These are phyloP conservation scores for Polymyxa betae DNA, from an alignment of 208 protist genomes.

Conservation along the genomic window DNA sequence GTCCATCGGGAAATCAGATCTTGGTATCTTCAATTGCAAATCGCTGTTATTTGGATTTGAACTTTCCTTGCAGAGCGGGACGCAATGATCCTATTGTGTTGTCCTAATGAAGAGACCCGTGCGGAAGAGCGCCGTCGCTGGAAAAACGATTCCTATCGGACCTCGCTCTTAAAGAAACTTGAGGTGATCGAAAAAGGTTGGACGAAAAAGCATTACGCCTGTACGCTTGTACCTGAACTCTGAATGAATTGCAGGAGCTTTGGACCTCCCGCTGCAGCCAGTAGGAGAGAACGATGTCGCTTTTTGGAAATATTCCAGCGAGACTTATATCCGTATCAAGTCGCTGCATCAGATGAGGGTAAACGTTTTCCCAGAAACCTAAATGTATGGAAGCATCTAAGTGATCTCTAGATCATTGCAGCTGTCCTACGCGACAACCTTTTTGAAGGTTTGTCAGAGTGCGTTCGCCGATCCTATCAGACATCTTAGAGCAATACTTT, in stretches of 20 bases:
- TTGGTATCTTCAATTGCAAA: not conserved
- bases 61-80: not conserved
- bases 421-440: slow-evolving; percentile 23
- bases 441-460: not conserved
- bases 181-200: not conserved
- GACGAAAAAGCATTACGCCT: not conserved
- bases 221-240: not conserved
- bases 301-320: not conserved
- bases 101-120: not conserved
- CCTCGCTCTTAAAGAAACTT: not conserved
- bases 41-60: not conserved
- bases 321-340: not conserved
- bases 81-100: slow-evolving; percentile 33
- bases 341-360: slow-evolving; percentile 44
- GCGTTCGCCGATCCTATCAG: not conserved
- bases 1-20: not conserved
- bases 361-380: not conserved
- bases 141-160: not conserved
- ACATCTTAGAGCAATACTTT: too few species aligned
- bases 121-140: slow-evolving; percentile 16
- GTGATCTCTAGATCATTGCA: not conserved
- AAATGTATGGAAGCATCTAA: not conserved
- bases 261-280: slow-evolving; percentile 22
- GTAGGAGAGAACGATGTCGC: not conserved
- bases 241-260: not conserved